Conservation (phyloP, 805 yeast genomes). For the Kodamaea kakaduensis region DNA sequence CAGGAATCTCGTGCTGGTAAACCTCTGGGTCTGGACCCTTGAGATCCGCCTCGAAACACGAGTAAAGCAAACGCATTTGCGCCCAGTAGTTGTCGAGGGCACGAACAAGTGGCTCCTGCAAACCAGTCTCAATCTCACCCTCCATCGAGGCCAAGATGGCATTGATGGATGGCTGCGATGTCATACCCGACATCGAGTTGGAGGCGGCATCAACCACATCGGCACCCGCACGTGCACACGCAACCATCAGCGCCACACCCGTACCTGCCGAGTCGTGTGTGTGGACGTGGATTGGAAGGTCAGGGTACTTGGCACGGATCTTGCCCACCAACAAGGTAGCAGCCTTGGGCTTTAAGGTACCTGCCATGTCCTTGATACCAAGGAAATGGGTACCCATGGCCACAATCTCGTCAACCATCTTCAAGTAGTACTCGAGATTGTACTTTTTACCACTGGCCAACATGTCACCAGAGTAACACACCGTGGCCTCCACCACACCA, state of each 20-base stretch:
- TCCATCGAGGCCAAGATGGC: constrained; percentile 91
- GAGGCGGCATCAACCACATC: constrained; percentile 97
- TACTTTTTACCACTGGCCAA: constrained; percentile 92
- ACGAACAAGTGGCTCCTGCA: constrained; percentile 63
- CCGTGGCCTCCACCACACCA: constrained; percentile 97
- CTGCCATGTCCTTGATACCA: constrained; percentile 99
- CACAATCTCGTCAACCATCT: constrained; percentile 78
- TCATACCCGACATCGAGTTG: constrained; percentile 96
- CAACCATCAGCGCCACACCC: constrained; percentile 95
- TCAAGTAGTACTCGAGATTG: constrained; percentile 84
- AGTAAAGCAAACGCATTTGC: constrained; percentile 93
- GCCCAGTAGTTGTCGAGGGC: constrained; percentile 96
- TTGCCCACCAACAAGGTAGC: constrained; percentile 77
- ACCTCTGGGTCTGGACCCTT: constrained; percentile 99
- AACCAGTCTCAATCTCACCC: constrained; percentile 74
- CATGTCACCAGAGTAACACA: constrained; percentile 99
- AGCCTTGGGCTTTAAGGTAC: constrained; percentile 94
- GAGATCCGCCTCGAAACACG: constrained; percentile 96
- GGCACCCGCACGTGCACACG: constrained; percentile 93
- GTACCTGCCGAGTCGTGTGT: constrained; percentile 99
- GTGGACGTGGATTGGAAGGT: constrained; percentile 96
- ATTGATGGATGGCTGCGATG: constrained; percentile 95
- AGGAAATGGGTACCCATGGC: constrained; percentile 92
- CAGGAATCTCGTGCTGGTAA: constrained; percentile 97
- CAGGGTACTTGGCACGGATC: constrained; percentile 82